Conservation (phyloP, 176 grass and related monocot genomes). For the Zoysia pacifica region DNA sequence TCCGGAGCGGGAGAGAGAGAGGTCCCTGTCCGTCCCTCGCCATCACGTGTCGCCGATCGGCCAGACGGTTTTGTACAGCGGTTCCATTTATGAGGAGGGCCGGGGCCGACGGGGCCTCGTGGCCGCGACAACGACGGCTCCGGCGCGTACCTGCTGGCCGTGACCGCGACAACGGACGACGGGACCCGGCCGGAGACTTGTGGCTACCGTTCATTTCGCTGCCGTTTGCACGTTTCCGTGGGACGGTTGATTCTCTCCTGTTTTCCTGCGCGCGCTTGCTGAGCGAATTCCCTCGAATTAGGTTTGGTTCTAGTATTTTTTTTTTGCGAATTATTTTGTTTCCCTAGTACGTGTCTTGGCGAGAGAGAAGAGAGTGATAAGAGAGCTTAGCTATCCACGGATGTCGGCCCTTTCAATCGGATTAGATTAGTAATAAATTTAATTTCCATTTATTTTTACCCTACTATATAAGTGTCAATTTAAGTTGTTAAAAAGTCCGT, state of each 20-base stretch:
- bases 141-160: background rate
- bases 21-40: too few relatives aligned
- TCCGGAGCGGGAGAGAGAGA: too few relatives aligned
- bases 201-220: slow-evolving; percentile 18
- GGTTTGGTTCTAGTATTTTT: too few relatives aligned
- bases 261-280: too few relatives aligned
- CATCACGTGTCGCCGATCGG: too few relatives aligned
- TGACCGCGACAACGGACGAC: slow-evolving; percentile 2
- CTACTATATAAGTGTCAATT: background rate
- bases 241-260: background rate
- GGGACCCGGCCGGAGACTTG: background rate
- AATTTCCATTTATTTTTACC: background rate
- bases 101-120: background rate
- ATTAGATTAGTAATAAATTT: background rate
- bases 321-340: too few relatives aligned
- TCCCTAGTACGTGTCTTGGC: background rate
- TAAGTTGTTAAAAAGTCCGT: too few relatives aligned
- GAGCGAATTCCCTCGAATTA: too few relatives aligned
- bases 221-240: background rate
- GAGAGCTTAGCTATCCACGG: background rate
- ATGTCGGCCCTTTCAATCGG: background rate
- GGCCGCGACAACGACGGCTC: background rate
- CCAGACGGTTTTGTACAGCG: background rate
- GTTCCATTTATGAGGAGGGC: slow-evolving; percentile 1
- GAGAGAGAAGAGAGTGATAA: background rate